Base-by-base conservation (phyloP, 140 eudicot genomes). In the Oenanthe javanica region DNA sequence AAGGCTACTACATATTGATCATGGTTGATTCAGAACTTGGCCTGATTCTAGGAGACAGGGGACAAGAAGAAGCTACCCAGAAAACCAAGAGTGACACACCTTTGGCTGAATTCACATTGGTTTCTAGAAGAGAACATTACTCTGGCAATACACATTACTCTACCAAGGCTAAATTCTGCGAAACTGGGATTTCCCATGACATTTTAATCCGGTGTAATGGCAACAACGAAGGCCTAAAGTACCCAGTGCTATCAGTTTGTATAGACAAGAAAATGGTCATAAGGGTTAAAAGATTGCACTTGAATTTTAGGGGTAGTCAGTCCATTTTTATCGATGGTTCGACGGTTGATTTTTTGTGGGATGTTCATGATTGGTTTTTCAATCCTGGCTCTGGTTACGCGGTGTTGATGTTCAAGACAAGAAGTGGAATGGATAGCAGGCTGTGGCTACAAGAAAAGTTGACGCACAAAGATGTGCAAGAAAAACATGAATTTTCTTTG, bases 221-320 rank as follows among this genome's bases (percentile, higher is more conserved):
- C 14, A 92, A 87, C 46, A 77, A 80, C 1, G 91, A 92, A 16
- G 97, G 91, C 12, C 50, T 85, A 8, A 94, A 92, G 85, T 75
- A 63, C 51, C 97, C 96, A 16, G 84, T 77, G 25, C 81, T 94
- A 79, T 83, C 88, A 3, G 98, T 94, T 45, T 87, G 86, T 47
- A 83, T 94, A 9, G 97, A 92, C 83, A 90, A 85, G 92, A 93
- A 91, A 84, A 88, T 81, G 80, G 94, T 94, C 84, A 82, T 92
- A 23, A 81, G 89, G 78, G 88, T 94, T 43, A 94, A 89, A 75
- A 85, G 94, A 87, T 82, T 94, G 55, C 93, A 89, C 67, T 90
- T 96, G 96, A 94, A 94, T 83, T 94, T 94, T 70, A 85, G 98
- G 49, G 99, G 98, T 49, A 92, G 90, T 79, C 97, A 92, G 67